These are phyloP conservation scores for Diaporthe nobilis DNA, from an alignment of 2,329 filamentous ascomycete genomes.

Conservation along the genomic window DNA sequence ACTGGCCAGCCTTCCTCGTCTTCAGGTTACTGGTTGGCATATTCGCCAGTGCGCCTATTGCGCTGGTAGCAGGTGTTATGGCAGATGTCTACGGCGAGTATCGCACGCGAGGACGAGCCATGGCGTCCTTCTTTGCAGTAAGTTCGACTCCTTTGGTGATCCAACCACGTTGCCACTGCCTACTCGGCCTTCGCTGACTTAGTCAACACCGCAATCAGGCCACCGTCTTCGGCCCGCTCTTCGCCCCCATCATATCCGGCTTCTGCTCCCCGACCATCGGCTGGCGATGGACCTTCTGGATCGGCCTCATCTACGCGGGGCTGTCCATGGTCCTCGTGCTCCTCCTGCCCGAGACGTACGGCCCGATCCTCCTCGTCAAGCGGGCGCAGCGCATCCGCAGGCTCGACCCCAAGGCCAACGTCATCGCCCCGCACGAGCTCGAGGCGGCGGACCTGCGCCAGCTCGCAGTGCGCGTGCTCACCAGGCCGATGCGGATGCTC, in stretches of 20 bases:
- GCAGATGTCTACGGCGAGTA: slow-evolving; percentile 76
- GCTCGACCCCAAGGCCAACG: slow-evolving; percentile 63
- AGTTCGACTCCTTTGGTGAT: slow-evolving; percentile 43
- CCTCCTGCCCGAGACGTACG: slow-evolving; percentile 77
- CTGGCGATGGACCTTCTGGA: slow-evolving; percentile 81
- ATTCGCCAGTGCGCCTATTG: slow-evolving; percentile 71
- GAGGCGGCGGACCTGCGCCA: slow-evolving; percentile 71
- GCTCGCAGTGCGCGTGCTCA: slow-evolving; percentile 78
- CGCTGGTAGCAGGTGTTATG: slow-evolving; percentile 73
- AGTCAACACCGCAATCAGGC: slow-evolving; percentile 54
- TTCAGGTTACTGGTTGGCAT: slow-evolving; percentile 69
- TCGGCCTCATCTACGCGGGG: slow-evolving; percentile 78
- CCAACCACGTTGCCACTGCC: accelerated
- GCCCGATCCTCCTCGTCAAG: slow-evolving; percentile 68
- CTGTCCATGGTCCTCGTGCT: slow-evolving; percentile 70
- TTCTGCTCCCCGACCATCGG: slow-evolving; percentile 70
- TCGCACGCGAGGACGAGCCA: slow-evolving; percentile 69
- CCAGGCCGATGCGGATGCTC: slow-evolving; percentile 80
- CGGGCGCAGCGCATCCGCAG: slow-evolving; percentile 71
- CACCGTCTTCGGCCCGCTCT: slow-evolving; percentile 76
- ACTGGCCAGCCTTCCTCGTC: slow-evolving; percentile 65
- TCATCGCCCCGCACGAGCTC: slow-evolving; percentile 74
- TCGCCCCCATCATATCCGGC: slow-evolving; percentile 76
- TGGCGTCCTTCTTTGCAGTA: slow-evolving; percentile 76
- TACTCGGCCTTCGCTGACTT: neutral